Base-by-base conservation (phyloP, 495 filamentous ascomycete species). In the Neohortaea acidophila region DNA sequence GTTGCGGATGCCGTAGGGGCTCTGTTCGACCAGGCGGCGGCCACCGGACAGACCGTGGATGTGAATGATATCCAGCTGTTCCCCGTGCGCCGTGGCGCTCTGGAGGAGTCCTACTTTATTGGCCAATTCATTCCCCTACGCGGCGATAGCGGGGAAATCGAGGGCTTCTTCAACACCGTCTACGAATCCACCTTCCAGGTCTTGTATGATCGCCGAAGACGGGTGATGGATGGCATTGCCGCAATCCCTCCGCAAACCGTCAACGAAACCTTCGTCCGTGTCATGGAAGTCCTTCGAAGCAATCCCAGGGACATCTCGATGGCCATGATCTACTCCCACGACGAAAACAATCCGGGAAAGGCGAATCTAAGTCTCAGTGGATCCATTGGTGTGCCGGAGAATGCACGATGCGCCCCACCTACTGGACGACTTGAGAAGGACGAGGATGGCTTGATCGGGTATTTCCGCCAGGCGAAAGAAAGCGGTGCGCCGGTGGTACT, bases 121-220 rank as follows among this genome's bases (percentile, higher is more conserved):
- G 57, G 51, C 46, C 53, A 49, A 19, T 52, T 59, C 30, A 56
- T 58, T 17, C 55, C 55, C 1, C 10, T 42, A 11, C 2, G 8
- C 1, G 52, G 43, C 20, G 53, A 56, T 33, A 55, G 54, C 27
- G 44, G 41, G 14, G 52, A 52, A 13, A 49, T 46, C 45, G 54
- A 49, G 14, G 51, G 52, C 5, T 40, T 55, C 3, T 59, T 57
- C 39, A 56, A 59, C 22, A 51, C 52, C 0, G 53, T 49, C 3
- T 48, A 51, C 24, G 57, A 59, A 28, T 51, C 52, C 31, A 59
- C 57, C 5, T 15, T 44, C 9, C 50, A 47, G 12, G 55, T 52
- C 15, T 52, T 59, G 17, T 48, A 52, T 11, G 57, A 58, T 30
- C 34, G 57, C 13, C 51, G 53, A 18, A 29, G 39, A 15, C 29